phyloP scores from a whole-genome alignment of 164 flowering plant species.

The Malania oleifera region DNA sequence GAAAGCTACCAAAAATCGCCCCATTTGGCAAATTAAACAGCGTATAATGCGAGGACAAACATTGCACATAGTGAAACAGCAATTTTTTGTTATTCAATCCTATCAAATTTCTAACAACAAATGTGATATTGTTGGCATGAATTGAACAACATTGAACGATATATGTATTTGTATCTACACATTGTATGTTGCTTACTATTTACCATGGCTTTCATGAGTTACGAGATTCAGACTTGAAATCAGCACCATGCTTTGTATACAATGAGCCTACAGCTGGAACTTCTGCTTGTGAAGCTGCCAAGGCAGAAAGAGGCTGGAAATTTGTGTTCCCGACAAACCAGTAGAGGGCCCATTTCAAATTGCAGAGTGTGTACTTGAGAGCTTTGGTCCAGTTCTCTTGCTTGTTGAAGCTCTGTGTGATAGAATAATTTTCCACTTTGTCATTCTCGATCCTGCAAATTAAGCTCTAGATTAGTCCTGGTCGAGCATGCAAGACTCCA shows the following conservation, averaged over 20 bases:
- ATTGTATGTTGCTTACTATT: neutral
- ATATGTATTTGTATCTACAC: slow-evolving; percentile 12
- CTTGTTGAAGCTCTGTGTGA: slow-evolving; percentile 94
- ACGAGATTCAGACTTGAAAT: slow-evolving; percentile 30
- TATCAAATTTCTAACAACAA: neutral
- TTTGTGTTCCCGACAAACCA: slow-evolving; percentile 94
- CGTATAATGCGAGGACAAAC: too few species aligned
- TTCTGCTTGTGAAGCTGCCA: slow-evolving; percentile 46
- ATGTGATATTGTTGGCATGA: neutral
- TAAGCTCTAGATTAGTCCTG: neutral
- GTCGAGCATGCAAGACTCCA: too few species aligned
- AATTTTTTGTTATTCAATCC: neutral
- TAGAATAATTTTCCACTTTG: slow-evolving; percentile 82
- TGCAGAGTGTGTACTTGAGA: slow-evolving; percentile 90
- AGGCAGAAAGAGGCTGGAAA: slow-evolving; percentile 75
- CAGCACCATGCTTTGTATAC: slow-evolving; percentile 36
- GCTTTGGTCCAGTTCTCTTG: slow-evolving; percentile 99
- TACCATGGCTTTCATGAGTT: slow-evolving; percentile 14
- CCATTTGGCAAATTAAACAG: too few species aligned
- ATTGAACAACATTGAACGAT: neutral
- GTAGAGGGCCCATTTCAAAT: slow-evolving; percentile 92
- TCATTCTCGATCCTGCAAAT: slow-evolving; percentile 85
- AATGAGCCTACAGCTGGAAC: slow-evolving; percentile 38
- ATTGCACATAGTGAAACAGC: neutral
- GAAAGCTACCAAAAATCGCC: too few species aligned